A percentile compares a stretch with the other conserved stretches of the same genome.
Evolutionary conservation across 2,329 filamentous ascomycete species (phyloP).

Genomic region (Venturia nashicola): DNA sequence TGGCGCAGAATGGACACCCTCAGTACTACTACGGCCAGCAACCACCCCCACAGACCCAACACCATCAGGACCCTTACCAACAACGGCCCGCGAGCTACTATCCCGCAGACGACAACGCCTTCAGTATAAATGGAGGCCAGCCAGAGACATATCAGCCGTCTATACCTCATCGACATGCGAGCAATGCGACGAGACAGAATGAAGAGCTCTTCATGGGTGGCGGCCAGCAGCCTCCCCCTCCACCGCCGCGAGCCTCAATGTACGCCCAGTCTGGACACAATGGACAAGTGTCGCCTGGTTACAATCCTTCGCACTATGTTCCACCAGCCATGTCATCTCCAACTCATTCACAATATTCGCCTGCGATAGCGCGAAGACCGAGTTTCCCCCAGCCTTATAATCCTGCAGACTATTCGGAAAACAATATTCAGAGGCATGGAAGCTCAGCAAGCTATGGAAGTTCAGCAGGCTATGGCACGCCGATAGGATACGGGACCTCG

Average conservation of each 20-base stretch:
- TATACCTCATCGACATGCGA: constrained; percentile 12
- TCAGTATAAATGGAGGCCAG: constrained; percentile 3
- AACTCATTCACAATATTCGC: constrained; percentile 46
- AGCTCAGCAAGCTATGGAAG: constrained; percentile 24
- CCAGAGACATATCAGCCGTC: neutral
- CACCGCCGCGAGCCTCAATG: constrained; percentile 17
- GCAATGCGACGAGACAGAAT: constrained; percentile 23
- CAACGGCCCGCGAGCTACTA: constrained; percentile 8
- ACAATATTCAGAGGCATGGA: constrained; percentile 16
- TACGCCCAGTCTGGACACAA: constrained; percentile 10
- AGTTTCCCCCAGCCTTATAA: constrained; percentile 30
- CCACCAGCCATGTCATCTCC: constrained; percentile 36
- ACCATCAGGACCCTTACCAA: constrained; percentile 3
- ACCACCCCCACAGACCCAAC: neutral
- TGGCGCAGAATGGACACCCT: constrained; percentile 5
- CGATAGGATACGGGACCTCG: constrained; percentile 12
- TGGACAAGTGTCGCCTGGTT: constrained; percentile 24
- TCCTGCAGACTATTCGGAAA: constrained; percentile 31
- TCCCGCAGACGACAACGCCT: constrained; percentile 2
- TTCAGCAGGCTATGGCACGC: constrained; percentile 18
- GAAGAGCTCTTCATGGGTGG: constrained; percentile 53
- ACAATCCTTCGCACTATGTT: constrained; percentile 52
- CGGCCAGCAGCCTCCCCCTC: constrained; percentile 14
- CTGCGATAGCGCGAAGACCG: constrained; percentile 22
- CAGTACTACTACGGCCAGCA: constrained; percentile 8